A percentile compares a stretch with the other conserved stretches of the same genome.
These are phyloP conservation scores for Skeletonema marinoi DNA, from an alignment of 108 stramenopile genomes.

Conservation along the genomic window DNA sequence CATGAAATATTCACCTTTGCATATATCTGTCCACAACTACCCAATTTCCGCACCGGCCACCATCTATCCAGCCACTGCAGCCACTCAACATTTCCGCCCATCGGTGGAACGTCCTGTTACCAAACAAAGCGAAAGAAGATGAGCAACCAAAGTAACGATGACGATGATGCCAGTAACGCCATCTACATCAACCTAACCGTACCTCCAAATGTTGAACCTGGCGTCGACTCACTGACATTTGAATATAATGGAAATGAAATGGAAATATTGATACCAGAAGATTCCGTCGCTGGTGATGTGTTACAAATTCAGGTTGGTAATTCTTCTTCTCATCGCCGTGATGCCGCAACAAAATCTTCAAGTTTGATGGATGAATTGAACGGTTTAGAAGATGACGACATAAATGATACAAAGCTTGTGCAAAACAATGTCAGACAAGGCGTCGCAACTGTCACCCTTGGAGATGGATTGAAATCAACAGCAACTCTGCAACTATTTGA, in stretches of 20 bases:
- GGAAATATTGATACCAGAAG: slow-evolving; percentile 59
- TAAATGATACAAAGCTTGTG: slow-evolving; percentile 2
- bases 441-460: slow-evolving; percentile 26
- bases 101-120: slow-evolving; percentile 39
- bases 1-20: no score
- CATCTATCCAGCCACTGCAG: no score
- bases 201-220: slow-evolving; percentile 62
- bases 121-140: not conserved
- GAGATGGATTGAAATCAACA: slow-evolving; percentile 28
- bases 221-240: slow-evolving; percentile 67
- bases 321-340: not conserved
- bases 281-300: slow-evolving; percentile 61
- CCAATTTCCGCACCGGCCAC: no score
- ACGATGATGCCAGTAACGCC: not conserved
- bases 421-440: not conserved
- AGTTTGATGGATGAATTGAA: slow-evolving; percentile 23
- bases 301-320: slow-evolving; percentile 63
- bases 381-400: slow-evolving; percentile 7
- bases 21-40: no score
- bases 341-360: not conserved
- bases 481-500: slow-evolving; percentile 23
- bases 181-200: slow-evolving; percentile 53
- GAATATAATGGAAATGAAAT: slow-evolving; percentile 50
- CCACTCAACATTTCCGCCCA: no score
- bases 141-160: not conserved